Evolutionary conservation across 2,329 filamentous ascomycete species (phyloP), one percentile per base, ranked within the genome.

Genomic region (Colletotrichum tabaci): DNA sequence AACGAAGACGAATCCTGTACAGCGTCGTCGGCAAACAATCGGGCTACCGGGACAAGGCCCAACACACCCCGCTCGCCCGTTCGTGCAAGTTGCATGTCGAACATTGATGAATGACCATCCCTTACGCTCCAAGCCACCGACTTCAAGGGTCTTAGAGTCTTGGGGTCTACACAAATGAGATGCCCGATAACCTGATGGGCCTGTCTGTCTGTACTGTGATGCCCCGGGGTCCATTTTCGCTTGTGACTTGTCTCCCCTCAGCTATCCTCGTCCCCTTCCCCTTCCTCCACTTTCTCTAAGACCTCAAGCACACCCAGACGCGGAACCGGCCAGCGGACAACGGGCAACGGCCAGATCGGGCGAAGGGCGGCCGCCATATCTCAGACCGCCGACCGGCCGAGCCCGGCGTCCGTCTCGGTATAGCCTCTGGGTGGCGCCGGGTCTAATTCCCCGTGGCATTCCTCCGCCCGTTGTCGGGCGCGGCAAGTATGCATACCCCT

Each of bases 321-420:
- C 30, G 30, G 30, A 35, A 35, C 30, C 30, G 30, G 30, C 18
- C 44, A 9, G 16, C 18, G 23, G 18, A 42, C 9, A 9, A 61
- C 26, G n/a, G 46, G 26, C 58, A 61, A 30, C 58, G 61, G 30
- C 21, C 50, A 50, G 44, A 46, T 57, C 44, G 53, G 61, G 61
- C 66, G 53, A 69, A 46, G 35, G 61, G 46, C 52, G 52, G 53
- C 66, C 40, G 47, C 62, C 53, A 63, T 52, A 46, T 30, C 44
- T 55, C 44, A 52, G 42, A 15, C 53, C 52, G 35, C 44, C 44
- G 58, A 21, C 44, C 66, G 61, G 46, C 23, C 46, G 23, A 55
- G 53, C 42, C 52, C 44, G 52, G 10, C 46, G 30, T 49, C 58
- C 58, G 58, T 21, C 44, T 61, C 23, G 58, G 44, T 61, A 16